phyloP scores from a whole-genome alignment of 306 rosid species.

The Vigna unguiculata region DNA sequence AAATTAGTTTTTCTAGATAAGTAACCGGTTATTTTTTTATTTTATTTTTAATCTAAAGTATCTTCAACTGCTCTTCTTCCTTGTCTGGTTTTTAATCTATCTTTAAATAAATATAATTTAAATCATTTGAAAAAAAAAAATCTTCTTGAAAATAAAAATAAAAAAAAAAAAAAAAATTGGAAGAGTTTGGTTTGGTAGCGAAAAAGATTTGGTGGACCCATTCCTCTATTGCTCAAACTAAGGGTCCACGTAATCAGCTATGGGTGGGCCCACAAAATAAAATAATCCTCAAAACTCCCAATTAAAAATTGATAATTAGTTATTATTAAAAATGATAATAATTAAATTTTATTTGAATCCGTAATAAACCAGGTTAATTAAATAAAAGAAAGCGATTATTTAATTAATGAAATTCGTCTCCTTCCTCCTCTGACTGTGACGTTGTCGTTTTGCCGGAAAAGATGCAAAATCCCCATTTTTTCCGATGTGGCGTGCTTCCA shows the following conservation, averaged over 20 bases:
- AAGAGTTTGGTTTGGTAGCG: background rate
- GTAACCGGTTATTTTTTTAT: no score
- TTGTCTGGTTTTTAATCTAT: no score
- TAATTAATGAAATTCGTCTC: background rate
- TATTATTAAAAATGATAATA: no score
- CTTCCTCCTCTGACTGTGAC: background rate
- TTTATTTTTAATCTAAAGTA: no score
- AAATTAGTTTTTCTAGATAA: no score
- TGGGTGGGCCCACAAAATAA: background rate
- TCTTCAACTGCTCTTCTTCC: no score
- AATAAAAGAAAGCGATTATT: background rate
- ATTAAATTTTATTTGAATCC: no score
- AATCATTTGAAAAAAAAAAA: no score
- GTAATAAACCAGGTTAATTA: background rate
- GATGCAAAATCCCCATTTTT: background rate
- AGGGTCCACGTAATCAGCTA: background rate
- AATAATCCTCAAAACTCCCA: no score
- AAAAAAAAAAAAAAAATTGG: background rate
- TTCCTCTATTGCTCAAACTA: background rate
- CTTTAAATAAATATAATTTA: no score
- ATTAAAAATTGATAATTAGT: no score
- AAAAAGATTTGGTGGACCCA: slow-evolving; percentile 1
- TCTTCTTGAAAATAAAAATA: background rate
- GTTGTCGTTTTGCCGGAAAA: slow-evolving; percentile 9
- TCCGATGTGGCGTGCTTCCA: background rate